phyloP scores from a whole-genome alignment of 2,329 filamentous ascomycete species.

The Colletotrichum chrysophilum region DNA sequence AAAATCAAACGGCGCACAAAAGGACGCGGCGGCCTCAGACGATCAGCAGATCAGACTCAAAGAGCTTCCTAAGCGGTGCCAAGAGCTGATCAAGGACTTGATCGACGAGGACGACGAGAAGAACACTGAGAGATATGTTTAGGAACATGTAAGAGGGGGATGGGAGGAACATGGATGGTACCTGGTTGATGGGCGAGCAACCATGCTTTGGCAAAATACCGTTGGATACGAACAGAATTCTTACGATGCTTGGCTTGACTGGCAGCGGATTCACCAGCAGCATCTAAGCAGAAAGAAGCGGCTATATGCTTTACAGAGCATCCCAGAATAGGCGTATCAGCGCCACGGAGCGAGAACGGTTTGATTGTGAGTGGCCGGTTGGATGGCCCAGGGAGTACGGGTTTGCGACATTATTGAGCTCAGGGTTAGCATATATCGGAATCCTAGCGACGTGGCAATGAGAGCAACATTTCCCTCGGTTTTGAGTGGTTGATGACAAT shows the following conservation, averaged over 20 bases:
- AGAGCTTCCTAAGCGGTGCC: not conserved
- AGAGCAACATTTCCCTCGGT: not conserved
- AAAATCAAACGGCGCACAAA: not conserved
- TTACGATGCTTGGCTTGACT: not conserved
- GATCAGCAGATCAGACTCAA: not conserved
- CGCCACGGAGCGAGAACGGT: not conserved
- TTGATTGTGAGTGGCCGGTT: not conserved
- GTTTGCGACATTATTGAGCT: not conserved
- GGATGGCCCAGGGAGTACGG: not conserved
- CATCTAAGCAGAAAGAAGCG: not conserved
- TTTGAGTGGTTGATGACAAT: not conserved
- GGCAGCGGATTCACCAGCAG: not conserved
- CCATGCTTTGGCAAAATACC: not conserved
- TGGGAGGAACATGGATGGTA: not conserved
- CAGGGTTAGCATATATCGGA: not conserved
- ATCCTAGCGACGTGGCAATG: not conserved
- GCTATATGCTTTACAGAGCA: not conserved
- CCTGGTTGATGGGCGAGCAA: not conserved
- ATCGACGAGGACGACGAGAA: not conserved
- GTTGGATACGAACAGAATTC: not conserved
- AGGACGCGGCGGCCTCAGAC: not conserved
- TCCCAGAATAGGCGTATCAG: not conserved
- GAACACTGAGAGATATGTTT: not conserved
- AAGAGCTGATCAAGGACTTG: not conserved
- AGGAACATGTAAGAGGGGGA: not conserved